Base-by-base conservation (phyloP, 345 rosid genomes). In the Moringa oleifera region DNA sequence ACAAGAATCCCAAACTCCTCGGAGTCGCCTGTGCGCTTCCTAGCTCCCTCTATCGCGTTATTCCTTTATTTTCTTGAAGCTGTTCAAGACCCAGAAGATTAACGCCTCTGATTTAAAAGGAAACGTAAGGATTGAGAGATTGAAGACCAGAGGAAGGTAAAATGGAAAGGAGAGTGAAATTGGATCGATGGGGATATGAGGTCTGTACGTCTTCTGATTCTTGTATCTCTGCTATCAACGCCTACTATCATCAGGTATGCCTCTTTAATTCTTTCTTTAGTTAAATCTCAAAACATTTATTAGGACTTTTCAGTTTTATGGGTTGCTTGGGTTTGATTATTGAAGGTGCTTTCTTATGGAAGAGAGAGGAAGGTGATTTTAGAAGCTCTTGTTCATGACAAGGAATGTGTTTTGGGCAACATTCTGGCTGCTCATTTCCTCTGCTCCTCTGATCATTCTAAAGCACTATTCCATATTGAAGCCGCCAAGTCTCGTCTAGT, bases 171-270 rank as follows among this genome's bases (percentile, higher is more conserved):
- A 72, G 69, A 49, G 63, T 72, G 54, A 87, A 75, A 71, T 71
- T 75, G 57, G 93, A 87, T 59, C 75, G 66, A 58, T 92, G 96
- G 93, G 98, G 97, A 7, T 90, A 90, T 58, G 79, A 80, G 68
- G 85, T 88, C n/a, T 79, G 57, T 28, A 68, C 96, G 23, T 62
- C 67, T 59, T 86, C 92, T 0, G 85, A 86, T 78, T 75, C 72
- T 60, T 88, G 97, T 72, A 75, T 86, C 69, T 60, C 79, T 70
- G 85, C 83, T 18, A 86, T 90, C 73, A 82, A 86, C 71, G 81
- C 83, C 31, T 88, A 83, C 63, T 90, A 75, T 63, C 66, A 70
- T 57, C 97, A 93, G 92, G 95, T 89, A 18, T 55, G 13, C 28
- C 47, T 20, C 18, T 20, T 18, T 51, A 25, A 20, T 23, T 20